Evolutionary conservation across 495 filamentous ascomycete species (phyloP), one percentile per base, ranked within the genome.

Genomic region (Copromyces sp.): DNA sequence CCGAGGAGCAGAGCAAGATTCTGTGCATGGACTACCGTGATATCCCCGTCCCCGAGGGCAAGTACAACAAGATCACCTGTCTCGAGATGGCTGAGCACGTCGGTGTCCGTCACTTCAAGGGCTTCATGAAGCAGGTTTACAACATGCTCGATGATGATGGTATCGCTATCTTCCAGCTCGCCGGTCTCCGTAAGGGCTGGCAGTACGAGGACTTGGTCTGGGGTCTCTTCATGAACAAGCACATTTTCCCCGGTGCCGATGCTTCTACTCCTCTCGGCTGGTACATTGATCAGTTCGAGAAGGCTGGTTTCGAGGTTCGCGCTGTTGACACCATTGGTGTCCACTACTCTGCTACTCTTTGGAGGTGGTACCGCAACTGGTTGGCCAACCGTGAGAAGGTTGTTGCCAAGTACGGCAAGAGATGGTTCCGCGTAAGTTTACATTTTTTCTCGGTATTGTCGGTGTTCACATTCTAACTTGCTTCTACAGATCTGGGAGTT

Each of bases 331-430:
- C 93, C 69, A 89, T 97, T 76, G 94, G 94, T 77, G 94, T 99
- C 47, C 95, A 99, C 85, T 99, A 99, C 83, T 97, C 93, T 42
- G 94, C 94, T 69, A 99, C 95, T 41, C 84, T 99, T 61, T 99
- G 95, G 95, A 89, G 93, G 79, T 99, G 95, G 95, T 99, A 99
- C 86, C 87, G 95, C 76, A 99, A 99, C 87, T 99, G 95, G 95
- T 87, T 98, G 81, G 95, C 87, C 81, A 99, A 98, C 87, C 87
- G 88, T 73, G 94, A 97, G 74, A 98, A 97, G 86, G 92, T 98
- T 40, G 87, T 91, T 80, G 94, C 92, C 73, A 98, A 98, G 87
- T 99, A 98, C 80, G 95, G 95, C 75, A 91, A 92, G 75, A 85
- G 92, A 76, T 99, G 95, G 95, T 99, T 94, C 87, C 90, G 94